Conservation (phyloP, 495 filamentous ascomycete species). For the Cairneyella variabilis region DNA sequence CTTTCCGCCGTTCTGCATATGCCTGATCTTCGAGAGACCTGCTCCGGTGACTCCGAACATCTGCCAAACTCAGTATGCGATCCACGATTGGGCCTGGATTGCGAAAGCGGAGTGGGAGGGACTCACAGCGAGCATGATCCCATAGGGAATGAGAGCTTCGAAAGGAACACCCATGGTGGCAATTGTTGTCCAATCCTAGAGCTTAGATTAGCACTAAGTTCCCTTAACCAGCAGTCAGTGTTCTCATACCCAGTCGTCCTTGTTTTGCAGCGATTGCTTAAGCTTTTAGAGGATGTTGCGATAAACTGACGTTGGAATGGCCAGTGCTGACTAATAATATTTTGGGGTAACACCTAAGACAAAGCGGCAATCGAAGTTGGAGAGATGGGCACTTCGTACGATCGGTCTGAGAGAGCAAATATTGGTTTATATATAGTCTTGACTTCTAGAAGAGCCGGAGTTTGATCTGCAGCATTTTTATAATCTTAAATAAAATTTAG, state of each 20-base stretch:
- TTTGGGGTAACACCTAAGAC: neutral
- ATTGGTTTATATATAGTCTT: too few species aligned
- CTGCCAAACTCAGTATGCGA: slow-evolving; percentile 42
- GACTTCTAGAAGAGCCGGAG: too few species aligned
- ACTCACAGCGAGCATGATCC: slow-evolving; percentile 80
- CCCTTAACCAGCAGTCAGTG: neutral
- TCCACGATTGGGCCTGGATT: slow-evolving; percentile 7
- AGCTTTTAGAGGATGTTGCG: neutral
- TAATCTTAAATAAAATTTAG: too few species aligned
- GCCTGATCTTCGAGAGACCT: slow-evolving; percentile 68
- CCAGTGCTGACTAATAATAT: slow-evolving; percentile 8
- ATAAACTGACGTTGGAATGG: slow-evolving; percentile 17
- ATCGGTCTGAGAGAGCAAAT: too few species aligned
- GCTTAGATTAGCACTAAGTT: slow-evolving; percentile 9
- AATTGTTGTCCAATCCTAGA: slow-evolving; percentile 12
- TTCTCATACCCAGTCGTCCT: slow-evolving; percentile 6
- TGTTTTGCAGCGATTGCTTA: slow-evolving; percentile 15
- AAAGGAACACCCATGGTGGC: slow-evolving; percentile 88
- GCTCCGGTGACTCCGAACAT: slow-evolving; percentile 86
- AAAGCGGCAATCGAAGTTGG: too few species aligned
- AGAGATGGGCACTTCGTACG: too few species aligned
- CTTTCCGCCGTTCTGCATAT: slow-evolving; percentile 86
- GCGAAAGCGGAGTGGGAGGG: slow-evolving; percentile 12
- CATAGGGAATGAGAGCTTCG: slow-evolving; percentile 92
- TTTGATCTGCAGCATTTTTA: too few species aligned